Base-by-base conservation (phyloP, 257 asterid species). In the Nicotiana tabacum region DNA sequence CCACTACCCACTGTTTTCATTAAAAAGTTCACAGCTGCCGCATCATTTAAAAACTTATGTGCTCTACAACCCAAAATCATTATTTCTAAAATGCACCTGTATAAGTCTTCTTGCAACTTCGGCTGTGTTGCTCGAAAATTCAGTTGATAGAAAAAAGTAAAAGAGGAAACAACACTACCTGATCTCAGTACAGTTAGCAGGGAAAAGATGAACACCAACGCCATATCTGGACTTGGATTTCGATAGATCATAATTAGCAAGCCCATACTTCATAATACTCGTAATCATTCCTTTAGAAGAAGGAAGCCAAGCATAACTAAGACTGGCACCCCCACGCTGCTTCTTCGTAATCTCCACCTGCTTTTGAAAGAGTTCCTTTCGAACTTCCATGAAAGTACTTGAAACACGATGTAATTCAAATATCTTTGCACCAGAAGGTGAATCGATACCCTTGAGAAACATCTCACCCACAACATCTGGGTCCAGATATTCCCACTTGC, bases 251-350 rank as follows among this genome's bases (percentile, higher is more conserved):
- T 85, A 85, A 86, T 81, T 74, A 81, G 92, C 92, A 80, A 93
- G 82, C 21, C 99, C 98, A 86, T 90, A 92, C 58, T 92, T 88
- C 84, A 91, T 66, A 15, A 92, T 86, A 82, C 88, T 85, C 4
- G 85, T 83, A 60, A 88, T 80, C 33, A 91, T 85, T 85, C 78
- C 90, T 82, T 88, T 90, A 21, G 92, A 88, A 86, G 91, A 92
- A 81, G 98, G 99, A 80, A 95, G 96, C 99, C 99, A 95, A 33
- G 98, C 99, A 82, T 88, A 93, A 74, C 56, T 87, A 61, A 93
- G 85, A 88, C 89, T 89, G 66, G 97, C 92, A 92, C 88, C 90
- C 61, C 98, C 99, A 16, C 95, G 97, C 83, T 43, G 85, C 82
- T 81, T 92, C 85, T 88, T 83, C 13, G 91, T 89, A 64, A 95